Conservation (phyloP, 768 basidiomycete genomes). For the Mycena rosella region DNA sequence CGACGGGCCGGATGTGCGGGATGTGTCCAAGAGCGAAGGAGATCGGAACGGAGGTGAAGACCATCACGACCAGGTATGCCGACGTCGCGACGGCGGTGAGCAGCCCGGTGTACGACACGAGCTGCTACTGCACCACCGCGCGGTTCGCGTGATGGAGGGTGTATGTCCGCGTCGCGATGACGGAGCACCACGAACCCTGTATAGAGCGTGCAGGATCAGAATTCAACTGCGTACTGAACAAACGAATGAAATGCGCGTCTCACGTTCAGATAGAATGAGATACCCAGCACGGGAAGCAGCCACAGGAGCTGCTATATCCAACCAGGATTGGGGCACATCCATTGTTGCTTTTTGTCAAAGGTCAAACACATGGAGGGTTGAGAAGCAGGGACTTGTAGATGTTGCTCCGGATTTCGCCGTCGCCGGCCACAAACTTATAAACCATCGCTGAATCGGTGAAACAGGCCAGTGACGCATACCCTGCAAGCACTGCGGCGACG, state of each 20-base stretch:
- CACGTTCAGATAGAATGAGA: conserved; percentile 88
- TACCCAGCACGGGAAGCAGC: conserved; percentile 81
- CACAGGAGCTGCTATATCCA: conserved; percentile 85
- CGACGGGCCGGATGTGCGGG: conserved; percentile 71
- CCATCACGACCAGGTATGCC: conserved; percentile 86
- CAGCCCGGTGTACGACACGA: conserved; percentile 76
- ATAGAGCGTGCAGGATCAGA: conserved; percentile 27
- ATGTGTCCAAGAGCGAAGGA: conserved; percentile 74
- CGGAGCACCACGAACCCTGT: conserved; percentile 82
- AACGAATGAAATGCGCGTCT: too few relatives aligned
- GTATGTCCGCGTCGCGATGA: conserved; percentile 82
- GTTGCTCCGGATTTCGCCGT: conserved; percentile 81
- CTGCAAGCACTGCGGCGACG: conserved; percentile 67
- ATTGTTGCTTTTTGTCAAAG: conserved; percentile 71
- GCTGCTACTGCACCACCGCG: conserved; percentile 61
- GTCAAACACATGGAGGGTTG: conserved; percentile 85
- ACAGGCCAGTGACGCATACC: conserved; percentile 53
- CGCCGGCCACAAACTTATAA: conserved; percentile 56
- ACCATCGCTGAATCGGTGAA: not conserved
- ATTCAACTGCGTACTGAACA: too few relatives aligned
- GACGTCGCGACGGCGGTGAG: conserved; percentile 83
- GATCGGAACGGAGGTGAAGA: conserved; percentile 78
- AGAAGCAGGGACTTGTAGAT: conserved; percentile 81
- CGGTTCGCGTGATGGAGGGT: conserved; percentile 77
- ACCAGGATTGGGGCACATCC: conserved; percentile 79